These are phyloP conservation scores for Ascocoryne sarcoides DNA, from an alignment of 2,329 filamentous ascomycete genomes.

Conservation along the genomic window DNA sequence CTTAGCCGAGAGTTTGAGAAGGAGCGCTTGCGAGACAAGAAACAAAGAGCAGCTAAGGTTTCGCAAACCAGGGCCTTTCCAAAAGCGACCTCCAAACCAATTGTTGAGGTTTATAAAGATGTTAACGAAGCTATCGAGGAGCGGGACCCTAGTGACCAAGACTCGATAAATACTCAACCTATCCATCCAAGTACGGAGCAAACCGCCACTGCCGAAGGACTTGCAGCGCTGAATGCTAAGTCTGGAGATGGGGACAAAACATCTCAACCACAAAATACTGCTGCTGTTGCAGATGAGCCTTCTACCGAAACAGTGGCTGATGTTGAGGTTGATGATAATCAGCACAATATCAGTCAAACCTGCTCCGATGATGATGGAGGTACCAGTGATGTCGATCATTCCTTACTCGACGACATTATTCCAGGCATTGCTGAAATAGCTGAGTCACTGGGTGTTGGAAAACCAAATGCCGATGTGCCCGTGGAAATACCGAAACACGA, in stretches of 20 bases:
- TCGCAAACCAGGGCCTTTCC: conserved; percentile 73
- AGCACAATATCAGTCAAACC: conserved; percentile 44
- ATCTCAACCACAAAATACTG: conserved; percentile 24
- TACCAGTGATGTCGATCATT: conserved; percentile 64
- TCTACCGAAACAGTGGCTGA: conserved; percentile 33
- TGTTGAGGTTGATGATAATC: conserved; percentile 36
- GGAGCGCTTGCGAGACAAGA: conserved; percentile 78
- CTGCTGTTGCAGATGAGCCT: conserved; percentile 23
- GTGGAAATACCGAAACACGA: conserved; percentile 85
- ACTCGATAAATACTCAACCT: conserved; percentile 33
- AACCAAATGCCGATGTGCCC: conserved; percentile 49
- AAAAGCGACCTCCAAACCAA: conserved; percentile 85
- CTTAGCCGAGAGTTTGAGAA: conserved; percentile 85
- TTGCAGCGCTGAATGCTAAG: conserved; percentile 22
- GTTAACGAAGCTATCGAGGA: conserved; percentile 89
- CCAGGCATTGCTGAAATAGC: conserved; percentile 54
- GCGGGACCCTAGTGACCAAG: conserved; percentile 57
- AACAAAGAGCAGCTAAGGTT: conserved; percentile 69
- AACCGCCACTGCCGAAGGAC: conserved; percentile 25
- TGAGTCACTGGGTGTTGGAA: conserved; percentile 44
- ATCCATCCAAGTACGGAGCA: conserved; percentile 27
- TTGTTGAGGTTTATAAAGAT: conserved; percentile 91
- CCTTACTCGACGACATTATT: conserved; percentile 58
- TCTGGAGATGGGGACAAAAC: conserved; percentile 8
- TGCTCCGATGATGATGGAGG: conserved; percentile 61